Percentiles rank a stretch among this genome's conserved stretches.
Conservation (phyloP, 768 basidiomycete species). For the Amylocystis lapponica region DNA sequence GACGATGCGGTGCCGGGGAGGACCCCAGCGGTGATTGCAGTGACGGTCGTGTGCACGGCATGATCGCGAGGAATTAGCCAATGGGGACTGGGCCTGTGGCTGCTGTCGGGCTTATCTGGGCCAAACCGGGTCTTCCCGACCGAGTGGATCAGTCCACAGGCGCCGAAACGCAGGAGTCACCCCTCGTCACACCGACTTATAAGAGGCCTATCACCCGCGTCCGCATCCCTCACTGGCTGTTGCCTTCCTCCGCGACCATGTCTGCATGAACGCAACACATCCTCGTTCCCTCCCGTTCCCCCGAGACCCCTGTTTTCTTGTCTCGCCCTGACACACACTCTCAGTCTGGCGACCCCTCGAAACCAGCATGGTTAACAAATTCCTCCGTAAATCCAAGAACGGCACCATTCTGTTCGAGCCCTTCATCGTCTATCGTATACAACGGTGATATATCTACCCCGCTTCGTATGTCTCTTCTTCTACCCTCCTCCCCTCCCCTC, state of each 20-base stretch:
- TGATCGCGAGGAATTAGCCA: no score
- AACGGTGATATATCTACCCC: slow-evolving; percentile 43
- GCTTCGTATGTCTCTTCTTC: slow-evolving; percentile 11
- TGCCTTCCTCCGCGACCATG: slow-evolving; percentile 32
- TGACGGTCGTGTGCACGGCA: no score
- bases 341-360: slow-evolving; percentile 23
- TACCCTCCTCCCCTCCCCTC: neutral
- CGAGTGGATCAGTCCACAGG: neutral
- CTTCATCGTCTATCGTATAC: slow-evolving; percentile 85
- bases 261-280: slow-evolving; percentile 30
- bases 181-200: slow-evolving; percentile 28
- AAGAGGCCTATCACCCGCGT: slow-evolving; percentile 26
- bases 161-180: slow-evolving; percentile 13
- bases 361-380: slow-evolving; percentile 77
- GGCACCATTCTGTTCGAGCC: slow-evolving; percentile 85
- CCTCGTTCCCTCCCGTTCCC: slow-evolving; percentile 12
- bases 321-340: slow-evolving; percentile 20
- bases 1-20: no score
- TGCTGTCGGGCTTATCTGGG: no score
- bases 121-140: no score
- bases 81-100: no score
- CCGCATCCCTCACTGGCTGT: slow-evolving; percentile 11
- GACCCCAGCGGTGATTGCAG: no score
- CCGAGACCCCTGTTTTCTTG: slow-evolving; percentile 16
- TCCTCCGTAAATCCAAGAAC: slow-evolving; percentile 75